Evolutionary conservation across 805 yeast genomes (phyloP).

Genomic region (Diddensiella transvaalensis): DNA sequence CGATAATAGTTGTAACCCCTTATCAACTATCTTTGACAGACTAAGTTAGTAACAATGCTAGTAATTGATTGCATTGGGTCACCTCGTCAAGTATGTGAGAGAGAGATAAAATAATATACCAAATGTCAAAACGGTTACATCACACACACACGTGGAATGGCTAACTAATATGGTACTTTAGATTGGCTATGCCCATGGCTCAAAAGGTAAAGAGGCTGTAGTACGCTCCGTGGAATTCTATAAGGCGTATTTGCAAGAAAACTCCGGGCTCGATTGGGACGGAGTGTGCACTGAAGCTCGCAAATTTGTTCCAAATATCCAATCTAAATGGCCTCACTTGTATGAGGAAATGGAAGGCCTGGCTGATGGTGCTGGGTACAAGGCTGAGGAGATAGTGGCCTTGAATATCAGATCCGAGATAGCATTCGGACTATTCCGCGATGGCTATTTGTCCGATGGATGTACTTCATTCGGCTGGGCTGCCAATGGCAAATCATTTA

Average conservation of each 20-base stretch:
- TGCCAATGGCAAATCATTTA: constrained; percentile 24
- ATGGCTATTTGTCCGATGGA: constrained; percentile 33
- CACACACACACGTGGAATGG: too few relatives aligned
- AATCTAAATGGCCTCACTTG: constrained; percentile 32
- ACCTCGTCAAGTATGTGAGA: too few relatives aligned
- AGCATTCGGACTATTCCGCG: constrained; percentile 27
- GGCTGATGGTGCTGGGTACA: constrained; percentile 36
- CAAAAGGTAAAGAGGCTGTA: constrained; percentile 33
- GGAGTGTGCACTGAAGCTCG: constrained; percentile 31
- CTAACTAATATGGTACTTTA: too few relatives aligned
- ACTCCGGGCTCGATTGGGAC: constrained; percentile 31
- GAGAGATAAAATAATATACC: too few relatives aligned
- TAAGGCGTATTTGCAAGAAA: constrained; percentile 26
- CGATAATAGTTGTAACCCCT: too few relatives aligned
- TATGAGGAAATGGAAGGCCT: constrained; percentile 38
- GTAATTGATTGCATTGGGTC: too few relatives aligned
- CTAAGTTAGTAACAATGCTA: too few relatives aligned
- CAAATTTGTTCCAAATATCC: constrained; percentile 31
- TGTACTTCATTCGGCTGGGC: constrained; percentile 37
- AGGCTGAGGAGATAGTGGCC: constrained; percentile 37
- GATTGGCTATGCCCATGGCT: constrained; percentile 38
- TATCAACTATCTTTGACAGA: too few relatives aligned
- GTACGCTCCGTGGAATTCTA: constrained; percentile 32
- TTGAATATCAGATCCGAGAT: constrained; percentile 41
- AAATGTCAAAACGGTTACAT: too few relatives aligned